These are phyloP conservation scores for Pachyrhizus erosus DNA, from an alignment of 306 rosid genomes.

Conservation along the genomic window DNA sequence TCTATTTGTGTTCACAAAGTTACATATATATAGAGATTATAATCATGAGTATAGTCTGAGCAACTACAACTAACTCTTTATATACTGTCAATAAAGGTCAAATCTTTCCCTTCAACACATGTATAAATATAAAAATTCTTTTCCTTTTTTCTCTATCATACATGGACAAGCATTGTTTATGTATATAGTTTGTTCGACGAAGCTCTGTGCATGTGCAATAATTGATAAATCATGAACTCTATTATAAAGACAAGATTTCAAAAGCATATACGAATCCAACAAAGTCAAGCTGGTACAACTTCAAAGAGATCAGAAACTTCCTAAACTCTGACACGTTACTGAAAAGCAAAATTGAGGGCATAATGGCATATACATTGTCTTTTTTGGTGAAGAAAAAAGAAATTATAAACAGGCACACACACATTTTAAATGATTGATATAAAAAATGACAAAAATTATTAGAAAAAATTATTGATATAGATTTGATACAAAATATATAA, in stretches of 20 bases:
- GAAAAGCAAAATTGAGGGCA: neutral
- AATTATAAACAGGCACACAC: too few relatives aligned
- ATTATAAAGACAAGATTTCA: conserved; percentile 28
- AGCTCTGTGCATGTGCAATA: conserved; percentile 46
- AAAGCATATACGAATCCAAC: conserved; percentile 31
- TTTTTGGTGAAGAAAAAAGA: neutral
- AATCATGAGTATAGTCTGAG: neutral
- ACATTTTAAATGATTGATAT: neutral
- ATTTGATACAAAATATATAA: neutral
- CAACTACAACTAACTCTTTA: neutral
- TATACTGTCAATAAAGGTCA: neutral
- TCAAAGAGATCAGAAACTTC: conserved; percentile 51
- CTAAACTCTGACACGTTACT: conserved; percentile 47
- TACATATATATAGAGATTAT: neutral
- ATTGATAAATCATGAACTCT: conserved; percentile 16
- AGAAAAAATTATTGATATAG: conserved; percentile 8
- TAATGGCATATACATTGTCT: neutral
- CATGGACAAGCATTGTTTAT: neutral
- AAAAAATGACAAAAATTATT: neutral
- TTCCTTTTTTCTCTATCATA: neutral
- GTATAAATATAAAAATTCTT: neutral
- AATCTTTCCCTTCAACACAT: neutral
- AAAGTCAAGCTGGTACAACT: conserved; percentile 46
- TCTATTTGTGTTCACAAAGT: neutral
- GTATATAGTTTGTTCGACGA: neutral